A percentile compares a stretch with the other conserved stretches of the same genome.
Conservation (phyloP, 805 yeast species). For the Torulaspora indica region DNA sequence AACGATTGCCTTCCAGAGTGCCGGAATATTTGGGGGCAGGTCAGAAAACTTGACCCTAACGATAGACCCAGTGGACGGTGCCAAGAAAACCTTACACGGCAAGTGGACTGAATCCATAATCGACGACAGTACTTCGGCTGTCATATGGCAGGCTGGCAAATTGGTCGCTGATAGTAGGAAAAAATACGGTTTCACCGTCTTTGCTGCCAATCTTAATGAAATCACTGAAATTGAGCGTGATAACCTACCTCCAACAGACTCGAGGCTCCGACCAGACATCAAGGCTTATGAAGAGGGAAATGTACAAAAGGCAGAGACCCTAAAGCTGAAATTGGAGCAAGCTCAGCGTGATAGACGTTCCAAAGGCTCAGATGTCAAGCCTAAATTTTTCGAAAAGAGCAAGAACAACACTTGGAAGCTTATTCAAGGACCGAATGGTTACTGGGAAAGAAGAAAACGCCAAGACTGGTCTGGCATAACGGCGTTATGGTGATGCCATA, state of each 20-base stretch:
- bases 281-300: slow-evolving; percentile 64
- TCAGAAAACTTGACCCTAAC: slow-evolving; percentile 54
- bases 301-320: slow-evolving; percentile 62
- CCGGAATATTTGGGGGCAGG: slow-evolving; percentile 79
- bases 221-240: slow-evolving; percentile 66
- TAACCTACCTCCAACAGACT: slow-evolving; percentile 75
- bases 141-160: slow-evolving; percentile 68
- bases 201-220: slow-evolving; percentile 76
- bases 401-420: slow-evolving; percentile 48
- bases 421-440: slow-evolving; percentile 54
- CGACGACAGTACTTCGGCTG: slow-evolving; percentile 35
- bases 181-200: slow-evolving; percentile 82
- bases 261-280: slow-evolving; percentile 86
- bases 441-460: slow-evolving; percentile 73
- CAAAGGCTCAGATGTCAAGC: slow-evolving; percentile 46
- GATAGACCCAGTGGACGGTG: slow-evolving; percentile 33
- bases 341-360: slow-evolving; percentile 74
- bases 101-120: slow-evolving; percentile 75
- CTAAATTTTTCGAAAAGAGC: slow-evolving; percentile 55
- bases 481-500: slow-evolving; percentile 48
- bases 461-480: slow-evolving; percentile 56
- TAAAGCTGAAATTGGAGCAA: slow-evolving; percentile 69
- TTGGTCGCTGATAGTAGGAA: slow-evolving; percentile 52
- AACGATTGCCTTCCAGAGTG: slow-evolving; percentile 66
- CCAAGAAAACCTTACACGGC: slow-evolving; percentile 44